Conservation (phyloP, 192 early-diverging fungal species). For the Podila epicladia region DNA sequence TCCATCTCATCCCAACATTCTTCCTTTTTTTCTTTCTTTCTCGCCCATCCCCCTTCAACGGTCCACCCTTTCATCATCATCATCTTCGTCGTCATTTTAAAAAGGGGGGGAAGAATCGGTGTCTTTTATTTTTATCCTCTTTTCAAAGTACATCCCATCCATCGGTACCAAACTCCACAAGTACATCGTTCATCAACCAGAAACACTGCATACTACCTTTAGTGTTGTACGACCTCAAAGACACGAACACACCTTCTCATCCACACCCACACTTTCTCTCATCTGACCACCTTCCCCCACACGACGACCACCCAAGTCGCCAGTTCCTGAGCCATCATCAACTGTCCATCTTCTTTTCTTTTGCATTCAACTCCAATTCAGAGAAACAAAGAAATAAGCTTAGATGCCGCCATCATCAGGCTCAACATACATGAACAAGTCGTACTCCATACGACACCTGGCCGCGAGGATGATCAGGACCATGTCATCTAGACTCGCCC, state of each 20-base stretch:
- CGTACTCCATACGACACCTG: slow-evolving; percentile 13
- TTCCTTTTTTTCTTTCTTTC: not conserved
- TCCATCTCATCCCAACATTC: not conserved
- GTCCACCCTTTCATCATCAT: not conserved
- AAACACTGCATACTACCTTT: not conserved
- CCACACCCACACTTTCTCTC: not conserved
- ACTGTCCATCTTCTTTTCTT: slow-evolving; percentile 1
- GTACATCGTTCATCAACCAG: not conserved
- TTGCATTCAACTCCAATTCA: not conserved
- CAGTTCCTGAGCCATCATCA: not conserved
- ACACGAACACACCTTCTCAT: not conserved
- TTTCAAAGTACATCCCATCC: not conserved
- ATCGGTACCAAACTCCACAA: no score
- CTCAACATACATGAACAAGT: slow-evolving; percentile 14
- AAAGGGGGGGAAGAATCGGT: no score
- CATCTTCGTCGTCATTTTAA: not conserved
- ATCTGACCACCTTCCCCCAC: not conserved
- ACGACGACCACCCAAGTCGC: not conserved
- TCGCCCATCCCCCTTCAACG: not conserved
- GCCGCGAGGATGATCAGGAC: slow-evolving; percentile 16
- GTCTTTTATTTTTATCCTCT: not conserved
- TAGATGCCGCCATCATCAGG: not conserved
- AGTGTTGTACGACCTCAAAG: slow-evolving; percentile 3
- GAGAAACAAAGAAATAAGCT: slow-evolving; percentile 2
- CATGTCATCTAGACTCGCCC: slow-evolving; percentile 25